Evolutionary conservation across 768 basidiomycete genomes (phyloP), one percentile per base, ranked within the genome.

Genomic region (Thelephora ganbajun): DNA sequence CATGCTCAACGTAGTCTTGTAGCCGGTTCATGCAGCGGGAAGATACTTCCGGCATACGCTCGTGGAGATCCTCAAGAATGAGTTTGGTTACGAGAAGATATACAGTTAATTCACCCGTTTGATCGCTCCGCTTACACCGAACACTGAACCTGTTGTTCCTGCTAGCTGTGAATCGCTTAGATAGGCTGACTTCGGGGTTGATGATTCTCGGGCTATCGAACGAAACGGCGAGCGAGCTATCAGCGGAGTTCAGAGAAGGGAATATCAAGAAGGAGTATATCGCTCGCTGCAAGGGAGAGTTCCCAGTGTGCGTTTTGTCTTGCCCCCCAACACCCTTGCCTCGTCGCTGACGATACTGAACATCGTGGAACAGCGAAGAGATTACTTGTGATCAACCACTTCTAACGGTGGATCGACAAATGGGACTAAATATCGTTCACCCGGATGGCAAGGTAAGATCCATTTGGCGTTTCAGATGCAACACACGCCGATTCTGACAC

Each of bases 401-500:
- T 6, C 63, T 99, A 49, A 92, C 91, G 0, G 80, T 97, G 1
- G 96, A 99, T 64, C 74, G 92, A 45, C 93, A 97, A 60, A 92
- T 97, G 81, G 96, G 96, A 3, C 64, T 99, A 42, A 97, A 97
- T 51, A 83, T 98, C 45, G 88, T 97, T 13, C 90, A 96, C 58
- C 90, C 93, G 0, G 80, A 93, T 48, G 96, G 96, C 37, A 92
- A 97, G 73, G 91, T 89, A 56, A 34, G 64, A 48, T 6, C 33
- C 35, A 11, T 23, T 4, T 30, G 26, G 26, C 26, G 4, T 30
- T 9, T 9, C 9, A 30, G 26, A 30, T 9, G 9, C 5, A 30
- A 30, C 26, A 4, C 26, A 30, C 26, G 9, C 26, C 26, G 9
- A 9, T 9, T 9, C 26, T 30, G 26, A 30, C 26, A 19, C 3